A percentile compares a stretch with the other conserved stretches of the same genome.
phyloP scores from a whole-genome alignment of 2,329 filamentous ascomycete genomes.

The Xylaria arbuscula region DNA sequence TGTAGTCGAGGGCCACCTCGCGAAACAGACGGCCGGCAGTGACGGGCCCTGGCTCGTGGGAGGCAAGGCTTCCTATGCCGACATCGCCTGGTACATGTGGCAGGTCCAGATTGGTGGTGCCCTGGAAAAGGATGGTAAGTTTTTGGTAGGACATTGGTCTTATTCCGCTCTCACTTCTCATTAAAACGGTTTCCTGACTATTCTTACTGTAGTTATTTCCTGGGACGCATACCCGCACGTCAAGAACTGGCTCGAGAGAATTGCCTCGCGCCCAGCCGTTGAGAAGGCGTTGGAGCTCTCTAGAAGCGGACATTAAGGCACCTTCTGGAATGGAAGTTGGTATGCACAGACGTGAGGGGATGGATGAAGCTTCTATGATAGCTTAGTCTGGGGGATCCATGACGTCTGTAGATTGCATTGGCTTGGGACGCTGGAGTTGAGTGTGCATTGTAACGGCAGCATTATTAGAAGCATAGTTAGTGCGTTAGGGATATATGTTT shows the following conservation, averaged over 20 bases:
- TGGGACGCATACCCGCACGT: slow-evolving; percentile 32
- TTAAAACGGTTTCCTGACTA: slow-evolving; percentile 3
- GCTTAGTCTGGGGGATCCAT: too few species aligned
- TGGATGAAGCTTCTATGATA: too few species aligned
- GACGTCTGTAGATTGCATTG: too few species aligned
- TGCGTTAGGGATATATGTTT: too few species aligned
- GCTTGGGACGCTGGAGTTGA: too few species aligned
- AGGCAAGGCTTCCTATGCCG: slow-evolving; percentile 38
- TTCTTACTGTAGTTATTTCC: slow-evolving; percentile 10
- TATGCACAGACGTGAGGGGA: too few species aligned
- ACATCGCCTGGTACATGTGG: slow-evolving; percentile 41
- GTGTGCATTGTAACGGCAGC: too few species aligned
- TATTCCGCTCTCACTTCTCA: not conserved
- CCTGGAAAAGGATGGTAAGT: slow-evolving; percentile 24
- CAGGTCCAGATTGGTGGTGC: not conserved
- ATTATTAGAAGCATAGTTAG: too few species aligned
- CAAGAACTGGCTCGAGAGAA: slow-evolving; percentile 31
- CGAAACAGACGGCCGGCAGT: slow-evolving; percentile 30
- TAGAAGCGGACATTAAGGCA: too few species aligned
- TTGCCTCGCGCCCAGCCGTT: slow-evolving; percentile 16
- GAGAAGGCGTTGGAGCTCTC: slow-evolving; percentile 6
- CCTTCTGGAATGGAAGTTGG: too few species aligned
- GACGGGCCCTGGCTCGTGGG: slow-evolving; percentile 40
- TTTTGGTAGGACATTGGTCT: not conserved
- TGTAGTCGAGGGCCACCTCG: slow-evolving; percentile 56